A percentile compares a stretch with the other conserved stretches of the same genome.
Evolutionary conservation across 2,329 filamentous ascomycete species (phyloP).

Genomic region (Capronia coronata): DNA sequence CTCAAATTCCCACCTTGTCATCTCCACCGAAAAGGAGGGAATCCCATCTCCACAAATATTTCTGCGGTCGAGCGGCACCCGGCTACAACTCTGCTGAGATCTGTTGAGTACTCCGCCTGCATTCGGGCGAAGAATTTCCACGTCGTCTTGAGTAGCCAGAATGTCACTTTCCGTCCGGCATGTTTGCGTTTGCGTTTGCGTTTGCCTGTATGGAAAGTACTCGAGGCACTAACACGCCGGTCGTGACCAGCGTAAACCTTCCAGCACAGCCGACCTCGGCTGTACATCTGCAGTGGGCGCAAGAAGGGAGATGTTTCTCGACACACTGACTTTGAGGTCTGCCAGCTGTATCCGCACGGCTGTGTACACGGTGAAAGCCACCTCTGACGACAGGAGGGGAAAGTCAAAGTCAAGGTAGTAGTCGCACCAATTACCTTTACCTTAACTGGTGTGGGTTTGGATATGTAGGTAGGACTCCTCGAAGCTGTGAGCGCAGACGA

Average conservation of each 20-base stretch:
- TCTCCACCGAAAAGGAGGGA: no score
- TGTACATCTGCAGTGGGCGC: slow-evolving; percentile 6
- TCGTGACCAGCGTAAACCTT: slow-evolving; percentile 19
- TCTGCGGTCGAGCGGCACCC: no score
- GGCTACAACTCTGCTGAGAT: no score
- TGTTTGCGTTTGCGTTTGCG: no score
- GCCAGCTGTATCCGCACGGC: slow-evolving; percentile 20
- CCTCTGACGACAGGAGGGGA: slow-evolving; percentile 2
- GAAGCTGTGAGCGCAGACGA: no score
- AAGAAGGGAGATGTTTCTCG: slow-evolving; percentile 8
- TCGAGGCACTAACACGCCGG: slow-evolving; percentile 21
- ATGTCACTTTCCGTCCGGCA: slow-evolving; percentile 13
- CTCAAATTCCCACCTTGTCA: not conserved
- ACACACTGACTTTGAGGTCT: slow-evolving; percentile 9
- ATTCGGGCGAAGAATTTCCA: slow-evolving; percentile 13
- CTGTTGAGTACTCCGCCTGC: slow-evolving; percentile 7
- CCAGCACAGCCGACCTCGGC: slow-evolving; percentile 10
- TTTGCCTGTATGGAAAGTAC: slow-evolving; percentile 18
- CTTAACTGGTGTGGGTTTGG: no score
- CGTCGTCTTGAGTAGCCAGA: slow-evolving; percentile 21
- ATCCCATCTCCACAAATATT: slow-evolving; percentile 11
- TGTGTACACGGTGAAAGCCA: slow-evolving; percentile 20
- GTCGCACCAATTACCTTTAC: slow-evolving; percentile 8
- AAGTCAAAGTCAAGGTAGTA: slow-evolving; percentile 12
- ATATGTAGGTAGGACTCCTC: no score